Conservation (phyloP, 257 asterid species). For the Knoxia roxburghii region DNA sequence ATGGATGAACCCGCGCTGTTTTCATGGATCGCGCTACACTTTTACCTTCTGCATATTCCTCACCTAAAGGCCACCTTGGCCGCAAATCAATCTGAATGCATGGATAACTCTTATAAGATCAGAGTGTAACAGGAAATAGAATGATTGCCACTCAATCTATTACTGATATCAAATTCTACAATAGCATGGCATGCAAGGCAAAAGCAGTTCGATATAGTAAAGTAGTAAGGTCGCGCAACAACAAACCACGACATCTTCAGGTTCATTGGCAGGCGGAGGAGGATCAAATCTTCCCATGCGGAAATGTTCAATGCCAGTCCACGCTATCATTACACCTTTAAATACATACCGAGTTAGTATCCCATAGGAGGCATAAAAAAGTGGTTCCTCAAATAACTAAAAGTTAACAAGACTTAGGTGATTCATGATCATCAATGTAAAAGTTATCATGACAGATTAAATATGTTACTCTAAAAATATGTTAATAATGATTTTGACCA, state of each 20-base stretch:
- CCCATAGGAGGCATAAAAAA: neutral
- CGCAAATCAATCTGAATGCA: conserved; percentile 72
- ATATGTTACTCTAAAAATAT: no score
- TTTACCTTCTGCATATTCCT: conserved; percentile 76
- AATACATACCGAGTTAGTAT: conserved; percentile 8
- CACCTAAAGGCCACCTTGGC: conserved; percentile 98
- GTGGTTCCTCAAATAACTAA: neutral
- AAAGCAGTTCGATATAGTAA: neutral
- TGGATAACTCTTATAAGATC: conserved; percentile 3
- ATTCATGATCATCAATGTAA: neutral
- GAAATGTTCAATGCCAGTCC: conserved; percentile 96
- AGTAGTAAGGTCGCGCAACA: conserved; percentile 8
- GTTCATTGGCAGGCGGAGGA: conserved; percentile 89
- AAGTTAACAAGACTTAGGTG: conserved; percentile 3
- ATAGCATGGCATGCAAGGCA: neutral
- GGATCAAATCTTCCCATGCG: conserved; percentile 87
- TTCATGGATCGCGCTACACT: conserved; percentile 85
- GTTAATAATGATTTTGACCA: neutral
- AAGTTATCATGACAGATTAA: neutral
- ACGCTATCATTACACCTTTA: conserved; percentile 94
- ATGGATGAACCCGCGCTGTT: conserved; percentile 83
- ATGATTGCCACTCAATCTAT: neutral
- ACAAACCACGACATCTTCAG: conserved; percentile 77
- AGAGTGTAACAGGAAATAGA: neutral
- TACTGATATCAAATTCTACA: no score